phyloP scores from a whole-genome alignment of 140 eudicot genomes.

The Bidens hawaiensis region DNA sequence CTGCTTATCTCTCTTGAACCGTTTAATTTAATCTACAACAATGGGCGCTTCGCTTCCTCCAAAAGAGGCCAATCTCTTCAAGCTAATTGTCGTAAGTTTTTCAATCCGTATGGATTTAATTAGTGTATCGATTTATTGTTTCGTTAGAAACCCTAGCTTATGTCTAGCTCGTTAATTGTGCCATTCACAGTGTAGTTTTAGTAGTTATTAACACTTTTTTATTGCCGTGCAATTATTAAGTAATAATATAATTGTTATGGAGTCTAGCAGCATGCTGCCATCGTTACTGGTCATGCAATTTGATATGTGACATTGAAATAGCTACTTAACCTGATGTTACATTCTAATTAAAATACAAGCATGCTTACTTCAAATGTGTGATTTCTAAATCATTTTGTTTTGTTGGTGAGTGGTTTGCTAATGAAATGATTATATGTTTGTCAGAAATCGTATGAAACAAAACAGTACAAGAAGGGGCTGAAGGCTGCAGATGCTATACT shows the following conservation, averaged over 20 bases:
- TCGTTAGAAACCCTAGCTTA: constrained; percentile 18
- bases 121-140: not conserved
- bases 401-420: constrained; percentile 16
- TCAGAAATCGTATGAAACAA: constrained; percentile 95
- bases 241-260: not conserved
- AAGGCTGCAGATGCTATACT: constrained; percentile 92
- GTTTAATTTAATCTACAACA: constrained; percentile 15
- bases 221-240: not conserved
- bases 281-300: not conserved
- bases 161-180: constrained; percentile 1
- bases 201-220: not conserved
- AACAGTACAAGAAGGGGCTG: constrained; percentile 90
- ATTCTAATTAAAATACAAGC: not conserved
- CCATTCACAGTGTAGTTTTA: not conserved
- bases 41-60: constrained; percentile 99
- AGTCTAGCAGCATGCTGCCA: constrained; percentile 1
- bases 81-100: constrained; percentile 84
- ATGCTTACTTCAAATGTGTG: not conserved
- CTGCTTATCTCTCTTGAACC: constrained; percentile 9
- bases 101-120: constrained; percentile 1
- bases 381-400: not conserved
- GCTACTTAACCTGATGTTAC: not conserved
- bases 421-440: constrained; percentile 20
- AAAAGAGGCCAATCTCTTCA: constrained; percentile 96
- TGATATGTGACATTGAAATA: not conserved